Evolutionary conservation across 192 early-diverging fungal species (phyloP), one percentile per base, ranked within the genome.

Genomic region (Coemansia reversa): DNA sequence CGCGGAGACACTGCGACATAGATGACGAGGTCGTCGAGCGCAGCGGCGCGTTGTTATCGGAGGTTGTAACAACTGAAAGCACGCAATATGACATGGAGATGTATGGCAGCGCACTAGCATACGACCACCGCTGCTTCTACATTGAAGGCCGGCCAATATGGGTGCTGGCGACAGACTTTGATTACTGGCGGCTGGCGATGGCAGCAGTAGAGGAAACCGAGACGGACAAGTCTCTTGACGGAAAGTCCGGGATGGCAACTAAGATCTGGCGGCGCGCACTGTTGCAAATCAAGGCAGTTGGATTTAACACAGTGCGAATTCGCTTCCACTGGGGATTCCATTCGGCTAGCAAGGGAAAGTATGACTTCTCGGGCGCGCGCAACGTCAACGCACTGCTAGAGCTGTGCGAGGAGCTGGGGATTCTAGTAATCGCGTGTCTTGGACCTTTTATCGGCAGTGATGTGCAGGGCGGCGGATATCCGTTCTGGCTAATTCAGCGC

Each of bases 361-460:
- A 93, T 61, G 62, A 85, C 54, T 95, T 93, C 76, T 84, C 90
- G 5, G 89, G 85, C 11, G 84, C 85, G 63, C 74, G 89, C 5
- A 87, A 94, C 66, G 82, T 94, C 30, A 83, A 88, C 20, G 83
- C 84, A 52, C 82, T 95, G 30, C 74, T 95, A 18, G 47, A 52
- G 6, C 79, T 95, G 24, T 93, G 92, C 63, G 87, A 90, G 67
- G 79, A 88, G 48, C 70, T 94, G 20, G 83, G 85, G 0, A 63
- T 95, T 9, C 89, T 88, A 58, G 92, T 95, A 24, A 75, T 95
- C 4, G 92, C 90, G 5, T 92, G 91, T 11, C 87, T 92, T 0
- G 93, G 92, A 0, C 89, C 89, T 12, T 94, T 90, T 66, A 91
- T 94, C 62, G 92, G 92, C 69, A 80, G 84, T 24, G 92, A 92